Evolutionary conservation across 1,284 basidiomycete species (phyloP).

Genomic region (Boletus austroedulis): DNA sequence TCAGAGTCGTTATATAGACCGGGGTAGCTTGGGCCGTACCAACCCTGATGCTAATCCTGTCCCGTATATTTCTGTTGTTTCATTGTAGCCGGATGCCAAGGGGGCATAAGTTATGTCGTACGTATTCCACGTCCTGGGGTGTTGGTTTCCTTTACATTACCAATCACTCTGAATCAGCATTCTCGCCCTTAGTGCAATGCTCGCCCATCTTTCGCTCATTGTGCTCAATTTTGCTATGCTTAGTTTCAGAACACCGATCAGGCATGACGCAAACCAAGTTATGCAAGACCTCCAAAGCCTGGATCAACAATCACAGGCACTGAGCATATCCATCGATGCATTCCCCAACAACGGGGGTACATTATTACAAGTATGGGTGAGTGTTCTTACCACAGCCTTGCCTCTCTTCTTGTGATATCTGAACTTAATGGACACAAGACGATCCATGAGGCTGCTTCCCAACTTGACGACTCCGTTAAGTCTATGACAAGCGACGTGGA

Average conservation of each 20-base stretch:
- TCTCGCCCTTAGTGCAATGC: slow-evolving; percentile 3
- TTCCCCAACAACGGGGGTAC: not conserved
- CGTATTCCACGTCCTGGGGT: no score
- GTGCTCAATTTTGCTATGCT: slow-evolving; percentile 9
- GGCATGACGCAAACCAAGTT: slow-evolving; percentile 2
- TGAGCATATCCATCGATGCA: not conserved
- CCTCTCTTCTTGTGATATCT: not conserved
- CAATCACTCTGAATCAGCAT: not conserved
- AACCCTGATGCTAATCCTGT: not conserved
- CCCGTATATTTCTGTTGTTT: not conserved
- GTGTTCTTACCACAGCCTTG: not conserved
- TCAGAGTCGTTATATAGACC: not conserved
- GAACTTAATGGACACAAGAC: not conserved
- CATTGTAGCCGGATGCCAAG: no score
- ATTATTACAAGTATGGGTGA: not conserved
- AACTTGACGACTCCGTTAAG: rapidly evolving
- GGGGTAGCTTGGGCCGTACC: not conserved
- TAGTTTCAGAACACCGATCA: slow-evolving; percentile 9
- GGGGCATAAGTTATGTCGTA: not conserved
- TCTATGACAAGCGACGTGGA: not conserved
- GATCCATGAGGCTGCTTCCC: rapidly evolving
- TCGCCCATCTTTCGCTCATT: slow-evolving; percentile 5
- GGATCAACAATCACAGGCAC: rapidly evolving
- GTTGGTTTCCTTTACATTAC: no score
- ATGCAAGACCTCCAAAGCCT: not conserved